Evolutionary conservation across 129 eudicot genomes (phyloP).

Genomic region (Mikania micrantha): DNA sequence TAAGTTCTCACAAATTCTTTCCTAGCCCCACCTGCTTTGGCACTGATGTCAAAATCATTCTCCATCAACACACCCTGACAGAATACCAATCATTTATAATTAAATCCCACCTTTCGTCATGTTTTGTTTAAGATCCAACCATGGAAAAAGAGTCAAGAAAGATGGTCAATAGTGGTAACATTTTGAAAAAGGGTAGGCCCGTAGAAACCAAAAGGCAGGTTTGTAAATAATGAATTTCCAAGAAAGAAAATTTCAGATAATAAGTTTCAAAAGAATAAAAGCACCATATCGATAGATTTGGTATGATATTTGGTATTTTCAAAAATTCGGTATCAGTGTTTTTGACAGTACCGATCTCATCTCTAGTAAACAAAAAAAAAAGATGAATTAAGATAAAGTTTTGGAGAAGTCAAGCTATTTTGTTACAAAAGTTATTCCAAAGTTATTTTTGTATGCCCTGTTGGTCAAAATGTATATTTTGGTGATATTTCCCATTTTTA

Average conservation of each 20-base stretch:
- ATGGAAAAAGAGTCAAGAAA: background rate
- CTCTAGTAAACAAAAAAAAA: too few relatives aligned
- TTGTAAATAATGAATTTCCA: background rate
- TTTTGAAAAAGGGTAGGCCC: too few relatives aligned
- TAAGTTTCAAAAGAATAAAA: too few relatives aligned
- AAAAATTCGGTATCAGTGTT: too few relatives aligned
- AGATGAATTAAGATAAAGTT: background rate
- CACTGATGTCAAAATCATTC: conserved; percentile 1
- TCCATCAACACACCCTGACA: background rate
- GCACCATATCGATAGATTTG: too few relatives aligned
- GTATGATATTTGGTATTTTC: too few relatives aligned
- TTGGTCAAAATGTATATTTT: background rate
- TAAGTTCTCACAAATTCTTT: conserved; percentile 10
- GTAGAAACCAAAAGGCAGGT: too few relatives aligned
- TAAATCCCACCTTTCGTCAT: background rate
- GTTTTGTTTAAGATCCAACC: background rate
- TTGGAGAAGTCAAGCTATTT: background rate
- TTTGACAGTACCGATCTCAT: too few relatives aligned
- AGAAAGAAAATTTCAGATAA: too few relatives aligned
- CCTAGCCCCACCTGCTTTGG: conserved; percentile 9
- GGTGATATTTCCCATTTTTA: background rate
- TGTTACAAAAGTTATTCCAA: background rate
- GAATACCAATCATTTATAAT: background rate
- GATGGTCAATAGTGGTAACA: background rate
- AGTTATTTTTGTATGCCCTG: too few relatives aligned